A percentile compares a stretch with the other conserved stretches of the same genome.
These are phyloP conservation scores for Talaromyces atroroseus DNA, from an alignment of 2,329 filamentous ascomycete genomes.

Conservation along the genomic window DNA sequence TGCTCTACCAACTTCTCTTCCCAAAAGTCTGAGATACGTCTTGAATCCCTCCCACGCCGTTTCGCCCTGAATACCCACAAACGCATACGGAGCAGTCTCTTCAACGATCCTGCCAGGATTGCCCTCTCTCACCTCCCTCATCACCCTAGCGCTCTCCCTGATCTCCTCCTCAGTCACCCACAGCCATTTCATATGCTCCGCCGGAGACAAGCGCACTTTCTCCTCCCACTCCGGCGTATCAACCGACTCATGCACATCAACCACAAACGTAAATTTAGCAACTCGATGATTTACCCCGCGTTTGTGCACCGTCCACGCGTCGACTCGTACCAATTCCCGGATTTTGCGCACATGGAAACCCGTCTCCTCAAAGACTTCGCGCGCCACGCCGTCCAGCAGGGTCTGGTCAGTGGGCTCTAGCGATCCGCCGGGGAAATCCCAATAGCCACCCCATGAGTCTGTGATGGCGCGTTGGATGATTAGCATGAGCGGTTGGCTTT, in stretches of 20 bases:
- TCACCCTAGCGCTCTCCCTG: conserved; percentile 14
- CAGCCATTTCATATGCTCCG: conserved; percentile 32
- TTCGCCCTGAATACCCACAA: conserved; percentile 20
- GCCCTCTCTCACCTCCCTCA: background rate
- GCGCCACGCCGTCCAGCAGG: conserved; percentile 44
- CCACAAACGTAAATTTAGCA: conserved; percentile 35
- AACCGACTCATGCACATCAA: conserved; percentile 26
- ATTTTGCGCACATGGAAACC: conserved; percentile 43
- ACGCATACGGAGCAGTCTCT: conserved; percentile 16
- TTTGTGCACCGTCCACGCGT: conserved; percentile 20
- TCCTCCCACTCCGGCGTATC: conserved; percentile 16
- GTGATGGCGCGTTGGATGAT: conserved; percentile 40
- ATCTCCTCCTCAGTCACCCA: conserved; percentile 38
- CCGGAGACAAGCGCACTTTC: conserved; percentile 25
- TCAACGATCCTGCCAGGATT: background rate
- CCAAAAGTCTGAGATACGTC: background rate
- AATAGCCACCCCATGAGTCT: conserved; percentile 37
- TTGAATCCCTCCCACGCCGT: conserved; percentile 15
- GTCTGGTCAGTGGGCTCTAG: conserved; percentile 43
- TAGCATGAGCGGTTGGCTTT: conserved; percentile 30
- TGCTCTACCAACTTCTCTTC: background rate
- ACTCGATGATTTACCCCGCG: conserved; percentile 11
- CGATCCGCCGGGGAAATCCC: conserved; percentile 51
- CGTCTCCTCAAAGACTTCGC: conserved; percentile 50
- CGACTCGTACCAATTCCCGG: conserved; percentile 35